phyloP scores from a whole-genome alignment of 305 asterid genomes.

The Fraxinus angustifolia region DNA sequence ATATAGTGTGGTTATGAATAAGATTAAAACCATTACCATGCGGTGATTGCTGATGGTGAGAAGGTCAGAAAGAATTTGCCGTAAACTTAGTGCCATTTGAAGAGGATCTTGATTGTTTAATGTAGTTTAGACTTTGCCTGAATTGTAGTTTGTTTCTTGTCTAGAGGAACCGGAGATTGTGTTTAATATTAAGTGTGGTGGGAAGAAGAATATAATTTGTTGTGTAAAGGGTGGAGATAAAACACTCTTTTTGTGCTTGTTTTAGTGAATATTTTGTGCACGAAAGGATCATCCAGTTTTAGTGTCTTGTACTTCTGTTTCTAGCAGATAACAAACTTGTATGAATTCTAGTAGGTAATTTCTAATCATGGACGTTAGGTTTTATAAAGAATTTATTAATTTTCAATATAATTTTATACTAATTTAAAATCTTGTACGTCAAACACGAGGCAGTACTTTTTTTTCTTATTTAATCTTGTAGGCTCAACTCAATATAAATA shows the following conservation, averaged over 20 bases:
- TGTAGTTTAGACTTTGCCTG: background rate
- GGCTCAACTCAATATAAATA: background rate
- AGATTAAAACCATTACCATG: constrained; percentile 15
- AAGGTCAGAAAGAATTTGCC: background rate
- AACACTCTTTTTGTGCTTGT: constrained; percentile 32
- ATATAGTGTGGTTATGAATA: constrained; percentile 17
- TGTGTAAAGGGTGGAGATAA: constrained; percentile 3
- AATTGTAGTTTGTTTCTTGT: background rate
- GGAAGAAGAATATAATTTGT: background rate
- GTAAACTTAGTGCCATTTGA: constrained; percentile 16
- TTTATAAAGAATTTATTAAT: background rate
- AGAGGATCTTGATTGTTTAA: background rate
- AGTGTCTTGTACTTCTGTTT: constrained; percentile 7
- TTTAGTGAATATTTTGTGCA: constrained; percentile 19
- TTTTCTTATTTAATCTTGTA: no score
- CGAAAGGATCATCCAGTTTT: constrained; percentile 16
- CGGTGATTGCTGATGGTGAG: constrained; percentile 12
- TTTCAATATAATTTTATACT: no score
- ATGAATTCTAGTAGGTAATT: background rate
- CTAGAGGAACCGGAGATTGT: background rate
- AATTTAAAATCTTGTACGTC: no score
- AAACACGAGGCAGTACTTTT: no score
- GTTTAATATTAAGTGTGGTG: background rate
- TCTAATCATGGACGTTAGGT: background rate
- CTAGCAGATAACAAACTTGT: background rate